Evolutionary conservation across 371 early-diverging fungal genomes (phyloP).

Genomic region (Mortierella polycephala): DNA sequence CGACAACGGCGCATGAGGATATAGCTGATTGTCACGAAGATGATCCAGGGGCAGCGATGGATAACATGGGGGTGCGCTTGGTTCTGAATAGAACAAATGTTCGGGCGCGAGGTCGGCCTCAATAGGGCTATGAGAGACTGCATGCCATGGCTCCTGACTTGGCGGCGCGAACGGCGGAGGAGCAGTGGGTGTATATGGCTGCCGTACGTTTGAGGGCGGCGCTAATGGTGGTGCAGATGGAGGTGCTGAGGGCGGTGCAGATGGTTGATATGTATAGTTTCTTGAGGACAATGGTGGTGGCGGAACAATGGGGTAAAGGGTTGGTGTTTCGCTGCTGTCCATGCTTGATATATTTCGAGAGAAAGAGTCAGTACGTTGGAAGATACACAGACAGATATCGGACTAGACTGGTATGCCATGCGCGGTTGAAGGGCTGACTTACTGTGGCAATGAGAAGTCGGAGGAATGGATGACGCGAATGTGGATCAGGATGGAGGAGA

Average conservation of each 20-base stretch:
- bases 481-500: too few species aligned
- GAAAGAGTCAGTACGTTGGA: too few species aligned
- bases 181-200: background rate
- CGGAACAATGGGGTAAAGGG: constrained; percentile 11
- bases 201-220: constrained; percentile 3
- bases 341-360: background rate
- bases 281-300: constrained; percentile 18
- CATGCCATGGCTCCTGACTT: constrained; percentile 22
- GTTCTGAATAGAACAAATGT: constrained; percentile 5
- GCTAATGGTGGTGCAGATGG: constrained; percentile 20
- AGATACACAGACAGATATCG: too few species aligned
- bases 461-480: too few species aligned
- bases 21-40: background rate
- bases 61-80: constrained; percentile 16
- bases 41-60: constrained; percentile 2
- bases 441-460: too few species aligned
- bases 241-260: constrained; percentile 22
- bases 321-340: constrained; percentile 10
- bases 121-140: constrained; percentile 10
- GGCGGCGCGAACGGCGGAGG: constrained; percentile 5
- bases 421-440: too few species aligned
- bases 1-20: constrained; percentile 7
- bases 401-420: too few species aligned
- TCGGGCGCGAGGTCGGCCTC: constrained; percentile 18
- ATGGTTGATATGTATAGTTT: constrained; percentile 22